Percentiles rank a stretch among this genome's conserved stretches.
These are phyloP conservation scores for Candida jianshihensis DNA, from an alignment of 805 yeast genomes.

Conservation along the genomic window DNA sequence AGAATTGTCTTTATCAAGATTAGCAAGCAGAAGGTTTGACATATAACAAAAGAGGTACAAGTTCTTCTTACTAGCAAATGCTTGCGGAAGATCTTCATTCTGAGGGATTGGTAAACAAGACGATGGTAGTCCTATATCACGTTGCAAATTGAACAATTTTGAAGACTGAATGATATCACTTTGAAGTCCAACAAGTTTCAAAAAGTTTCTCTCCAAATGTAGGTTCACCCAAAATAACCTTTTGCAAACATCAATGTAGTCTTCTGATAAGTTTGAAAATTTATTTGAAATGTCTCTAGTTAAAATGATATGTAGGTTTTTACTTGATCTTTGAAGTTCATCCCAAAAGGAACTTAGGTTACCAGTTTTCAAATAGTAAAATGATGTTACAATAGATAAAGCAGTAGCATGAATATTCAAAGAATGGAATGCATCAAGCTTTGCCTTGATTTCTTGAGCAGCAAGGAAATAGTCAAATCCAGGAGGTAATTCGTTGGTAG, in stretches of 20 bases:
- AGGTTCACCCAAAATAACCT: constrained; percentile 2
- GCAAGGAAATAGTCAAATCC: constrained; percentile 1
- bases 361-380: constrained; percentile 3
- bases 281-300: not conserved
- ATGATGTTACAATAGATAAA: not conserved
- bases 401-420: not conserved
- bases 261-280: not conserved
- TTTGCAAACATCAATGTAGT: constrained; percentile 1
- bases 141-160: not conserved
- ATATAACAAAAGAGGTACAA: constrained; percentile 5
- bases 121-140: not conserved
- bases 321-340: constrained; percentile 1
- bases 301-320: not conserved
- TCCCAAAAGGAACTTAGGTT: constrained; percentile 2
- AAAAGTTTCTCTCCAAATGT: constrained; percentile 1
- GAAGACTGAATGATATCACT: not conserved
- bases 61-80: too few species aligned
- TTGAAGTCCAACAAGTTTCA: not conserved
- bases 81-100: too few species aligned
- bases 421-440: not conserved
- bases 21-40: too few species aligned
- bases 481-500: constrained; percentile 1
- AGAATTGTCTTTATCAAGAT: too few species aligned
- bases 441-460: not conserved
- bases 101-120: constrained; percentile 1